Evolutionary conservation across 495 filamentous ascomycete species (phyloP), one percentile per base, ranked within the genome.

Genomic region (Penicillium cataractarum): DNA sequence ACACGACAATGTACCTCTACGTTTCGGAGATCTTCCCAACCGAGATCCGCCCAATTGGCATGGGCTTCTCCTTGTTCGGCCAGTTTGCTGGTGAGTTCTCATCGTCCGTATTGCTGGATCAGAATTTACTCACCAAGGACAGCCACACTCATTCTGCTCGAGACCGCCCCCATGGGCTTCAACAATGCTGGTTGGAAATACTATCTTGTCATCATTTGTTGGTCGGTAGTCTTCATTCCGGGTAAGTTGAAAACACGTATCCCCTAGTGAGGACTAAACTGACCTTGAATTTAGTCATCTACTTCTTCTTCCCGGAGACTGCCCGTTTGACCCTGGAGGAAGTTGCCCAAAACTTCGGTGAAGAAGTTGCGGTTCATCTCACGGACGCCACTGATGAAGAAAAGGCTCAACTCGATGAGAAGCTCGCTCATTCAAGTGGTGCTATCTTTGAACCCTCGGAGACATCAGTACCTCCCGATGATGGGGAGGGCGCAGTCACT

Each of bases 221-320:
- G 77, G 69, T 76, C 74, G 9, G 68, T 67, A 15, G 69, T 78
- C 37, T 80, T 80, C 52, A 75, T 78, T 52, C 74, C 74, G 13
- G 58, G 74, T 76, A 64, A 17, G 70, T 12, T 39, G 6, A 6
- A 3, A 9, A 1, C 42, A 48, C 13, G 6, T 3, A 13, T 17
- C 7, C 35, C 33, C 29, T 52, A 44, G 13, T 8, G 19, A 51
- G 15, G 6, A 10, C 26, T 29, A 31, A 29, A 57, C 33, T 65
- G 27, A 60, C 24, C 13, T 6, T 35, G 6, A n/a, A 4, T 33
- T 3, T 58, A 71, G 69, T 76, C 10, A 80, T 83, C 57, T 83
- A 82, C 63, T 81, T 83, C 61, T 80, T 84, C 67, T 86, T 84
- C 60, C 82, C 83, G 0, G 84, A 87, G 63, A 86, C 84, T 2